Evolutionary conservation across 2,329 filamentous ascomycete species (phyloP).

Genomic region (Calonectria multiphialidica): DNA sequence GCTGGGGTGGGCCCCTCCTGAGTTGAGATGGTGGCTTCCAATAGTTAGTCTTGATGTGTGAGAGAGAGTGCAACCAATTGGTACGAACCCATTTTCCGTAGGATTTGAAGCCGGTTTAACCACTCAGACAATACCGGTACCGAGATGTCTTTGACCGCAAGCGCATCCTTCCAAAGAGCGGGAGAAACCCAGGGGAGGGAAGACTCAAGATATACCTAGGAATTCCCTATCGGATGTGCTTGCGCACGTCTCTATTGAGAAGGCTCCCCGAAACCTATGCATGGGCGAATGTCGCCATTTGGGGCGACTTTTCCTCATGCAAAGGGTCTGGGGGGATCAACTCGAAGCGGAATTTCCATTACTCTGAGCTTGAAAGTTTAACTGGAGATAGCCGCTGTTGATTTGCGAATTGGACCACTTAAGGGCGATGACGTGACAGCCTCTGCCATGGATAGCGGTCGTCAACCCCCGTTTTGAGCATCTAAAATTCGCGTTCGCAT

Average conservation of each 20-base stretch:
- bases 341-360: constrained; percentile 4
- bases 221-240: background rate
- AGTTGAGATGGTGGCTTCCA: background rate
- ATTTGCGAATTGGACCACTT: background rate
- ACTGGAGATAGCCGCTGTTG: background rate
- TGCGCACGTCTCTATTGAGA: background rate
- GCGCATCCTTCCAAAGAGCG: background rate
- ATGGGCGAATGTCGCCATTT: constrained; percentile 7
- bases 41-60: background rate
- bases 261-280: background rate
- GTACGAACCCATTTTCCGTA: background rate
- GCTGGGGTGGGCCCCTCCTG: background rate
- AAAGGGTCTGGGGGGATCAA: background rate
- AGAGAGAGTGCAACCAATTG: background rate
- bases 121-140: background rate
- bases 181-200: background rate
- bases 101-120: background rate
- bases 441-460: background rate
- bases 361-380: background rate
- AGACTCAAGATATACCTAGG: background rate
- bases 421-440: background rate
- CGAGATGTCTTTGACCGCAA: background rate
- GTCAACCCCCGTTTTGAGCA: background rate
- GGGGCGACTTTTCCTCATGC: background rate
- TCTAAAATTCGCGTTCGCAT: background rate